These are phyloP conservation scores for Fusarium ramigenum DNA, from an alignment of 2,329 filamentous ascomycete species.

Conservation along the genomic window DNA sequence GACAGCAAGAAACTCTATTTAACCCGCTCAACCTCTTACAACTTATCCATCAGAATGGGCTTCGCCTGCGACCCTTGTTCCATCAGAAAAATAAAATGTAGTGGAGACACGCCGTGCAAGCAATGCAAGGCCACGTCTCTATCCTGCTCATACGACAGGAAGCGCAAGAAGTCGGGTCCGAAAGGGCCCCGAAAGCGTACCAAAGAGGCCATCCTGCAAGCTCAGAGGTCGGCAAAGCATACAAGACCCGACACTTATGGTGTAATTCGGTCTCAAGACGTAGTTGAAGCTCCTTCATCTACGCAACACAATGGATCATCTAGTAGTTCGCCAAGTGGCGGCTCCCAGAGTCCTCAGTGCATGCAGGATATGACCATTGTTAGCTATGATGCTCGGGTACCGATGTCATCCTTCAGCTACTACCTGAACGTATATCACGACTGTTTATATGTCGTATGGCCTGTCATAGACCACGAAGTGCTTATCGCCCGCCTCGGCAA, in stretches of 20 bases:
- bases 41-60: neutral
- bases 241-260: neutral
- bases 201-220: conserved; percentile 16
- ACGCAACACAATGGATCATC: neutral
- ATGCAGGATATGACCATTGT: neutral
- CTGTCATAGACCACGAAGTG: neutral
- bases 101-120: neutral
- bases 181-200: conserved; percentile 24
- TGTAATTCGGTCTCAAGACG: neutral
- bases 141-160: conserved; percentile 15
- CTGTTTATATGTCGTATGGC: conserved; percentile 13
- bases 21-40: neutral
- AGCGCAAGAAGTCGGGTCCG: conserved; percentile 19
- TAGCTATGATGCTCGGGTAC: neutral
- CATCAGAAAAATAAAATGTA: conserved; percentile 14
- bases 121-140: neutral
- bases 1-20: neutral
- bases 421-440: conserved; percentile 12
- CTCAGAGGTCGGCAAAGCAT: neutral
- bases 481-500: neutral
- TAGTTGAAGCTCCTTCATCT: neutral
- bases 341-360: neutral
- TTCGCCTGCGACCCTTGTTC: conserved; percentile 16
- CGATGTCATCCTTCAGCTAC: conserved; percentile 1
- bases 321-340: neutral